Conservation (phyloP, 1,284 basidiomycete species). For the Sphaerobolus stellatus region DNA sequence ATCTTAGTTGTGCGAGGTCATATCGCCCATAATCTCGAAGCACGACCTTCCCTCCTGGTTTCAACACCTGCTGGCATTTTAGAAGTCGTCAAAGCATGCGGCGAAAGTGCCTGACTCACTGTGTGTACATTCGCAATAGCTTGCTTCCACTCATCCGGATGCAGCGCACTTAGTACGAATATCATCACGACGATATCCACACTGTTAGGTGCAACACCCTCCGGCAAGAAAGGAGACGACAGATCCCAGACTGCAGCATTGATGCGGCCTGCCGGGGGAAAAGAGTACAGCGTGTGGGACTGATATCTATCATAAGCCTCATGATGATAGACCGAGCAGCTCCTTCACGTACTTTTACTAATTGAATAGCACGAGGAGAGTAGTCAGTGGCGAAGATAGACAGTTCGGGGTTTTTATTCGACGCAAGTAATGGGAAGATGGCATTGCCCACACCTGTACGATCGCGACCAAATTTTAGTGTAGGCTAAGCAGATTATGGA, state of each 20-base stretch:
- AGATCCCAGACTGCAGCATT: constrained; percentile 91
- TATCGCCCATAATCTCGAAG: constrained; percentile 95
- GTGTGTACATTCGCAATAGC: constrained; percentile 84
- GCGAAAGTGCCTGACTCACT: constrained; percentile 40
- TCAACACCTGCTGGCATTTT: constrained; percentile 66
- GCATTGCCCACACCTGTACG: constrained; percentile 86
- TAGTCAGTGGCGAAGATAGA: constrained; percentile 86
- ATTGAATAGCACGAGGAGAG: constrained; percentile 81
- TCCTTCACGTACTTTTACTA: constrained; percentile 69
- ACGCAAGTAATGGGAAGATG: constrained; percentile 82
- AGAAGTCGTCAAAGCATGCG: neutral
- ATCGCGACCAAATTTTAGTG: constrained; percentile 13
- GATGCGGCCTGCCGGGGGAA: constrained; percentile 70
- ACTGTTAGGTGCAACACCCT: constrained; percentile 58
- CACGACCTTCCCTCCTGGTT: constrained; percentile 82
- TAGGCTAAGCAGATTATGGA: neutral
- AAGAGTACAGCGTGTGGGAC: constrained; percentile 70
- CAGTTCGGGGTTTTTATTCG: constrained; percentile 82
- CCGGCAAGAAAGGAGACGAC: constrained; percentile 65
- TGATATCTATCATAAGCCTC: constrained; percentile 24
- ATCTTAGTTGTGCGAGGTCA: constrained; percentile 91
- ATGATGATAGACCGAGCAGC: neutral
- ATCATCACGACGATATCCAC: constrained; percentile 92
- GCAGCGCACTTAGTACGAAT: constrained; percentile 92
- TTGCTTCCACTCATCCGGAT: constrained; percentile 88